These are phyloP conservation scores for Chlamydomonas urium DNA, from an alignment of 139 green algal species.

Conservation along the genomic window DNA sequence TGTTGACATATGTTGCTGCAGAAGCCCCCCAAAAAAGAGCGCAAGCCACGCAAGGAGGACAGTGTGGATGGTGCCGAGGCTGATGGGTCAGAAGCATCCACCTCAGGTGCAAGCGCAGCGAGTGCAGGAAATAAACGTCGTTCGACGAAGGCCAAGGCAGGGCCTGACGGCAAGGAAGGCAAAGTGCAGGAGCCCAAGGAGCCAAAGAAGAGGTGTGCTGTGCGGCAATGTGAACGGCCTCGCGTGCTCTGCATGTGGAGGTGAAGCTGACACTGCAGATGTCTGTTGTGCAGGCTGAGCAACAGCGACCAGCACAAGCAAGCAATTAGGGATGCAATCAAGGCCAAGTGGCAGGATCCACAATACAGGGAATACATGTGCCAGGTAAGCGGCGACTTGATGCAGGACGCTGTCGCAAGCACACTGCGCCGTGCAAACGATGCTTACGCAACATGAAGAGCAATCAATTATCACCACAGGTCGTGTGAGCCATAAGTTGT, in stretches of 20 bases:
- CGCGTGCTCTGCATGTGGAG: not conserved
- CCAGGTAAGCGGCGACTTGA: not conserved
- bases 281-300: too few relatives aligned
- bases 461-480: too few relatives aligned
- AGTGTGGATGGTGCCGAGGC: not conserved
- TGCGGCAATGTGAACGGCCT: not conserved
- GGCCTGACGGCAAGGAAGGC: not conserved
- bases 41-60: not conserved
- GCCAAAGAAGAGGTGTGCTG: not conserved
- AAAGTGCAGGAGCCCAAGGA: not conserved
- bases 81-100: not conserved
- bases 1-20: too few relatives aligned
- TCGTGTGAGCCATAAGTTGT: too few relatives aligned
- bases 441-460: too few relatives aligned
- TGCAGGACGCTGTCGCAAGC: not conserved
- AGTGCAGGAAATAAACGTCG: not conserved
- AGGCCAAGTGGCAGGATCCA: slow-evolving; percentile 8
- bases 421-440: not conserved
- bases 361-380: not conserved
- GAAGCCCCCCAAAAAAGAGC: not conserved
- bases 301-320: not conserved
- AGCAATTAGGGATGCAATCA: not conserved
- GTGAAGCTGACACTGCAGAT: too few relatives aligned
- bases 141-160: not conserved
- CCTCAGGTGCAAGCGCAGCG: not conserved